A percentile compares a stretch with the other conserved stretches of the same genome.
Evolutionary conservation across 2,329 filamentous ascomycete genomes (phyloP).

Genomic region (Verticillium longisporum): DNA sequence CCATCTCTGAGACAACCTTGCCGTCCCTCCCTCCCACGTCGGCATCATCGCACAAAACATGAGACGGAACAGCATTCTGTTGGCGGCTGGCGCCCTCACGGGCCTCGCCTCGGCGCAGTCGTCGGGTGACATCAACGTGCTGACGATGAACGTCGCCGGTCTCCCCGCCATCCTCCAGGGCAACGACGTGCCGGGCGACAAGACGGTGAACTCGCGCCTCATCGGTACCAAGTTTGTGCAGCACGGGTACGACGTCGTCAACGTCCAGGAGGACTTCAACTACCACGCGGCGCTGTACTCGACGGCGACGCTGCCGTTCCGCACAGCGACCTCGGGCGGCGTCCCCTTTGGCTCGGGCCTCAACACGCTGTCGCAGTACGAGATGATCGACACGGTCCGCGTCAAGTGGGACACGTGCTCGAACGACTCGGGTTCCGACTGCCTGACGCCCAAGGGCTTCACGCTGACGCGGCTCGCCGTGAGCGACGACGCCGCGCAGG

Average conservation of each 20-base stretch:
- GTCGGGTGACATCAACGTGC: conserved; percentile 37
- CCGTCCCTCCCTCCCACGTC: not conserved
- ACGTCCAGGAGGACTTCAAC: conserved; percentile 66
- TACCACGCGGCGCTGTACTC: conserved; percentile 58
- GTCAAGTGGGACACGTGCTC: conserved; percentile 55
- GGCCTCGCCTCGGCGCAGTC: conserved; percentile 5
- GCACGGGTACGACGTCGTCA: conserved; percentile 54
- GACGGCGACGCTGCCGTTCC: conserved; percentile 50
- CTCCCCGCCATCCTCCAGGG: conserved; percentile 48
- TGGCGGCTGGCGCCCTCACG: conserved; percentile 3
- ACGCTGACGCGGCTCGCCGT: conserved; percentile 56
- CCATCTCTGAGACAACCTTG: not conserved
- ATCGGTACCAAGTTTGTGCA: conserved; percentile 51
- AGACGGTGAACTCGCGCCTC: conserved; percentile 45
- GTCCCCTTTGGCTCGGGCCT: conserved; percentile 57
- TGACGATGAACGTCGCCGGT: conserved; percentile 55
- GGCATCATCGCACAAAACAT: not conserved
- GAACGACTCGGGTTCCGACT: conserved; percentile 48
- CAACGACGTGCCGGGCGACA: conserved; percentile 57
- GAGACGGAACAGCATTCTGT: conserved; percentile 3
- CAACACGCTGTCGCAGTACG: conserved; percentile 39
- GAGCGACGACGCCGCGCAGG: conserved; percentile 23
- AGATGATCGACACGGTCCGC: conserved; percentile 49
- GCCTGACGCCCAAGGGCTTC: conserved; percentile 64
- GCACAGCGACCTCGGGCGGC: conserved; percentile 59